A percentile compares a stretch with the other conserved stretches of the same genome.
Evolutionary conservation across 257 asterid species (phyloP).

Genomic region (Solanum habrochaites): DNA sequence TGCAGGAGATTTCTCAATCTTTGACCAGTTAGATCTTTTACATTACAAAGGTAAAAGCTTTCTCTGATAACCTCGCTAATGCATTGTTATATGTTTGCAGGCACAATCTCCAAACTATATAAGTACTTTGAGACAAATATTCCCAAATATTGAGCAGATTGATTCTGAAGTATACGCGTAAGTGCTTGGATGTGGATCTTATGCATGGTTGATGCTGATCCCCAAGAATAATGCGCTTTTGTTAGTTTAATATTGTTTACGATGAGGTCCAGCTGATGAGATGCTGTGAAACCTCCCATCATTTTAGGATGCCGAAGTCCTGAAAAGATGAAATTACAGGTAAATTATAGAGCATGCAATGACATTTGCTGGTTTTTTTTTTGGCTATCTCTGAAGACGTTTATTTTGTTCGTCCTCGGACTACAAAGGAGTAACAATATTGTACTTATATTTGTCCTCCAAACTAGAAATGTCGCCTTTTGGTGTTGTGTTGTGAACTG

Average conservation of each 20-base stretch:
- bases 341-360: background rate
- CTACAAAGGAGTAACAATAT: background rate
- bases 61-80: background rate
- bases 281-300: background rate
- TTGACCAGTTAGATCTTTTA: background rate
- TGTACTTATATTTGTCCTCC: background rate
- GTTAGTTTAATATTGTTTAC: background rate
- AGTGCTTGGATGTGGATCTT: background rate
- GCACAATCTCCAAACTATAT: constrained; percentile 52
- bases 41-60: background rate
- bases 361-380: background rate
- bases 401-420: background rate
- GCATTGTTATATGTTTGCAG: constrained; percentile 28
- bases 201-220: background rate
- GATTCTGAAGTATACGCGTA: constrained; percentile 66
- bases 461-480: background rate
- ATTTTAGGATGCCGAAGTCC: background rate
- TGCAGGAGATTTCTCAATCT: background rate
- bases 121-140: constrained; percentile 46
- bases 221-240: background rate
- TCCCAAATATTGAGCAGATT: constrained; percentile 72
- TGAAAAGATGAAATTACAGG: background rate
- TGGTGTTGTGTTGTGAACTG: background rate
- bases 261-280: background rate
- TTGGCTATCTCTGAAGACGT: background rate